Evolutionary conservation across 768 basidiomycete species (phyloP).

Genomic region (Termitomyces titanicus): DNA sequence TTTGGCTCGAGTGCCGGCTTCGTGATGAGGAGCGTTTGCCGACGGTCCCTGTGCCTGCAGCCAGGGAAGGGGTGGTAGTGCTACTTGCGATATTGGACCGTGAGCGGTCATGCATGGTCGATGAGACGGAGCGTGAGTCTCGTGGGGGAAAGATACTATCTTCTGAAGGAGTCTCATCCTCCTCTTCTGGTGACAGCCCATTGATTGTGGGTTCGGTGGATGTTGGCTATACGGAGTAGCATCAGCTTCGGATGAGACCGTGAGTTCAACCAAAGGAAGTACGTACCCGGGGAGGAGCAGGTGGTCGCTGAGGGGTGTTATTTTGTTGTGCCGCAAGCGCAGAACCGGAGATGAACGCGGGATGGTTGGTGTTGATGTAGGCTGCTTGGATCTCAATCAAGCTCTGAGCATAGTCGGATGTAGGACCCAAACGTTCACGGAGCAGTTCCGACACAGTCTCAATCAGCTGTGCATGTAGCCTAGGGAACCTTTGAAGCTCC

Average conservation of each 20-base stretch:
- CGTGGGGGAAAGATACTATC: conserved; percentile 52
- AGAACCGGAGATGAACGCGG: conserved; percentile 84
- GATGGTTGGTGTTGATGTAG: conserved; percentile 99
- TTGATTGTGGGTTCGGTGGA: conserved; percentile 61
- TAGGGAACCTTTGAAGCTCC: conserved; percentile 96
- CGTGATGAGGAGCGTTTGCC: conserved; percentile 35
- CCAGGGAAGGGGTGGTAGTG: conserved; percentile 21
- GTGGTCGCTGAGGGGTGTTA: conserved; percentile 37
- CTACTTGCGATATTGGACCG: conserved; percentile 40
- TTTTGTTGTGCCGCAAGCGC: conserved; percentile 55
- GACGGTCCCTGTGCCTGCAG: conserved; percentile 23
- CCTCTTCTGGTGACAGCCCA: conserved; percentile 39
- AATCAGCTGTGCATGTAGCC: conserved; percentile 87
- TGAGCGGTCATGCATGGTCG: conserved; percentile 72
- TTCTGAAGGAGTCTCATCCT: conserved; percentile 62
- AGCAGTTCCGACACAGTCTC: conserved; percentile 97
- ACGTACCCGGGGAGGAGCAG: conserved; percentile 53
- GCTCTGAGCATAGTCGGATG: conserved; percentile 94
- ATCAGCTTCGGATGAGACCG: conserved; percentile 11
- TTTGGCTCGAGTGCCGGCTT: conserved; percentile 15
- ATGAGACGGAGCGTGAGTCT: conserved; percentile 69
- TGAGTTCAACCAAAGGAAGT: neutral
- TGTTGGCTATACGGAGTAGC: conserved; percentile 43
- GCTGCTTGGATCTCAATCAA: conserved; percentile 97
- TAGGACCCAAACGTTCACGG: conserved; percentile 92